phyloP scores from a whole-genome alignment of 139 green algal genomes.

The Protoeuglena noctilucae region DNA sequence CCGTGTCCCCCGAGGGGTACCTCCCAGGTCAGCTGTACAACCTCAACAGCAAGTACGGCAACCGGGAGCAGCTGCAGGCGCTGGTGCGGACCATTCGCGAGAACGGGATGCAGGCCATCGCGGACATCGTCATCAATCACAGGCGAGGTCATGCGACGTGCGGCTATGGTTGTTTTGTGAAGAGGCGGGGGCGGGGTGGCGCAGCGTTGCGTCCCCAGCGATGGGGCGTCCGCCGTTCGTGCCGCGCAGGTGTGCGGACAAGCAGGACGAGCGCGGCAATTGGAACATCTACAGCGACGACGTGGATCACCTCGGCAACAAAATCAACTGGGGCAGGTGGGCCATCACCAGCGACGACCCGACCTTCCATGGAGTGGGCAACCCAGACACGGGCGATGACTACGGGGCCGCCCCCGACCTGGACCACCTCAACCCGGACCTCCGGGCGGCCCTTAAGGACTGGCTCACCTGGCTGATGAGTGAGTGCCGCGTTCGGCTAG shows the following conservation, averaged over 20 bases:
- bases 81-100: slow-evolving; percentile 12
- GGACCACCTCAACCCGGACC: slow-evolving; percentile 62
- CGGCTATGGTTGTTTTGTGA: slow-evolving; percentile 19
- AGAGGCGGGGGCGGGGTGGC: slow-evolving; percentile 7
- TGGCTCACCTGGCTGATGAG: too few relatives aligned
- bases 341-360: slow-evolving; percentile 64
- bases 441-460: slow-evolving; percentile 44
- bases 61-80: slow-evolving; percentile 10
- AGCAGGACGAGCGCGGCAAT: slow-evolving; percentile 16
- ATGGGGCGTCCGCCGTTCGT: not conserved
- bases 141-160: too few relatives aligned
- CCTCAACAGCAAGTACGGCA: slow-evolving; percentile 12
- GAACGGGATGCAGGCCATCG: slow-evolving; percentile 15
- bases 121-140: slow-evolving; percentile 45
- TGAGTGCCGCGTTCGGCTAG: too few relatives aligned
- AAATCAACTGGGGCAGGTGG: slow-evolving; percentile 59
- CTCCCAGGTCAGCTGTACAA: slow-evolving; percentile 12
- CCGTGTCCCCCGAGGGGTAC: slow-evolving; percentile 6
- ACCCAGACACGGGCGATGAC: slow-evolving; percentile 48
- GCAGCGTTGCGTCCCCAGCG: slow-evolving; percentile 14
- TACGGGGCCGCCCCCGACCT: slow-evolving; percentile 64
- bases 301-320: too few relatives aligned
- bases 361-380: slow-evolving; percentile 42
- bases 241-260: slow-evolving; percentile 1
- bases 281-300: slow-evolving; percentile 16